A percentile compares a stretch with the other conserved stretches of the same genome.
phyloP scores from a whole-genome alignment of 2,329 filamentous ascomycete species.

The Seiridium cupressi region DNA sequence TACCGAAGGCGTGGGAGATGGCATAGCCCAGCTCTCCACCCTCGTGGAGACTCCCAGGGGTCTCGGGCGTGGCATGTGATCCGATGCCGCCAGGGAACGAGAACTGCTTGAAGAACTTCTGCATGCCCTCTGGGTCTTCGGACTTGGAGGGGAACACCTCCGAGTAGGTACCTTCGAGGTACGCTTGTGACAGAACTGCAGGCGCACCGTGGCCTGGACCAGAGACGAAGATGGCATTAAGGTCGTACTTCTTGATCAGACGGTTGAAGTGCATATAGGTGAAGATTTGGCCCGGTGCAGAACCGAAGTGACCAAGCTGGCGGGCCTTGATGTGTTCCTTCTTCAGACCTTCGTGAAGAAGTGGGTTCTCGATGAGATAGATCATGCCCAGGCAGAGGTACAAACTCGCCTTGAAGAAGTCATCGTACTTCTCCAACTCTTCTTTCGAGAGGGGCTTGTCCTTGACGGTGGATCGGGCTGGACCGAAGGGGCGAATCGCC shows the following conservation, averaged over 20 bases:
- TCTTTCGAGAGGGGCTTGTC: slow-evolving; percentile 61
- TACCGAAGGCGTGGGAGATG: slow-evolving; percentile 74
- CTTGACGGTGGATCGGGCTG: slow-evolving; percentile 63
- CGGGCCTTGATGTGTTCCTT: slow-evolving; percentile 71
- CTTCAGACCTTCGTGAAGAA: slow-evolving; percentile 67
- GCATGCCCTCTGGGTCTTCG: slow-evolving; percentile 66
- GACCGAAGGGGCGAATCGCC: slow-evolving; percentile 63
- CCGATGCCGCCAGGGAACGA: slow-evolving; percentile 79
- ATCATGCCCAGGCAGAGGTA: slow-evolving; percentile 81
- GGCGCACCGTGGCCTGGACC: slow-evolving; percentile 78
- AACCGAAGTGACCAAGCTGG: slow-evolving; percentile 75
- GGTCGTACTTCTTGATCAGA: slow-evolving; percentile 75
- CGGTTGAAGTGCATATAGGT: slow-evolving; percentile 82
- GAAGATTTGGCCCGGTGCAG: slow-evolving; percentile 77
- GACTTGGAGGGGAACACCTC: slow-evolving; percentile 76
- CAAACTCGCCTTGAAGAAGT: slow-evolving; percentile 72
- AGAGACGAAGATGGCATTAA: slow-evolving; percentile 71
- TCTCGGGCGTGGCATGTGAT: slow-evolving; percentile 76
- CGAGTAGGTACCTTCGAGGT: slow-evolving; percentile 74
- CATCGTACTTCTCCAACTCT: slow-evolving; percentile 66
- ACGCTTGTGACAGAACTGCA: slow-evolving; percentile 72
- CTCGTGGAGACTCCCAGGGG: slow-evolving; percentile 74
- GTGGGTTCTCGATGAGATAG: slow-evolving; percentile 71
- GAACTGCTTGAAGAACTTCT: slow-evolving; percentile 79
- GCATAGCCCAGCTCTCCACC: slow-evolving; percentile 82